Base-by-base conservation (phyloP, 192 early-diverging fungal species). In the Helicostylum pulchrum region DNA sequence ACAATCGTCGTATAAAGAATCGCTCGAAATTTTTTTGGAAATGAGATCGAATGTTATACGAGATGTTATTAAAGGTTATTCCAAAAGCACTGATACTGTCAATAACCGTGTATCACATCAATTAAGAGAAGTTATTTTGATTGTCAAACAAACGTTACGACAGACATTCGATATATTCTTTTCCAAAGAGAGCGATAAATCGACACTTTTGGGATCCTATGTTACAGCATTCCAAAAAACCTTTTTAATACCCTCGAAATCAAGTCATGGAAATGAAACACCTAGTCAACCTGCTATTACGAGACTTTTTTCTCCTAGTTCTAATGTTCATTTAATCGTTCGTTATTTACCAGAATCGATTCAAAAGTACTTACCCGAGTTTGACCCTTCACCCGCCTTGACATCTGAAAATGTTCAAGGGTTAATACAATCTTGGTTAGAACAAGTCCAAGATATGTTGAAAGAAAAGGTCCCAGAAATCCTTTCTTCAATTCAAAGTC, bases 321-420 rank as follows among this genome's bases (percentile, higher is more conserved):
- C 79, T 9, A 83, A 85, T 54, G 77, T 81, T 21, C 79, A 85
- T 58, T 69, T 85, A 10, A 67, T 85, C 17, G 69, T 81, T 8
- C 77, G 84, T 7, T 80, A 85, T 64, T 76, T 85, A 0, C 84
- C 84, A 11, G 79, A 81, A 45, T 62, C 74, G 0, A 67, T 85
- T 55, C 84, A 81, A 53, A 78, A 77, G 10, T 83, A 76, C 53
- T 80, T 81, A 2, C 83, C 83, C 10, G 68, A 68, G 17, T 62
- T 81, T 14, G 72, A 73, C 0, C 31, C 62, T 2, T 53, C 62
- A 1, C 74, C 73, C 26, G 17, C 46, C 9, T 77, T 79, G 43
- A 62, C 76, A 23, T 68, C 62, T 43, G 73, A 72, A 26, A 65
- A 70, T 32, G 48, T 79, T 14, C 36, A 34, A 15, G 53, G 53